phyloP scores from a whole-genome alignment of 2,329 filamentous ascomycete species.

The Cercospora zeina region DNA sequence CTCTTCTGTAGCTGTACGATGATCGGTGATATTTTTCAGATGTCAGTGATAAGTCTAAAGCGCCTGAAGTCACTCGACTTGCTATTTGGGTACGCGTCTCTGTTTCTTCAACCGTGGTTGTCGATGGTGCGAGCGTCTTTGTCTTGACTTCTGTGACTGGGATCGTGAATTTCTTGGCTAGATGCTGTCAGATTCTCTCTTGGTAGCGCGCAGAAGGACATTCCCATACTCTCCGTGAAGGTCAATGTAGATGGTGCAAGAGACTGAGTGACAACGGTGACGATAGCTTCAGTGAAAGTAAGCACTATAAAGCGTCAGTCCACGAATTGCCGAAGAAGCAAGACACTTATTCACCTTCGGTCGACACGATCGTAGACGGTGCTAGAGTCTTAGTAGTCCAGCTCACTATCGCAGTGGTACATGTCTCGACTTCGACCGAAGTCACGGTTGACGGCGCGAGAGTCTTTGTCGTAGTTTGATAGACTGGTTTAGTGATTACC shows the following conservation, averaged over 20 bases:
- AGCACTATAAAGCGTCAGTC: neutral
- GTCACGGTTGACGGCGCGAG: slow-evolving; percentile 11
- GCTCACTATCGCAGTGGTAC: slow-evolving; percentile 6
- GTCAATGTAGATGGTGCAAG: slow-evolving; percentile 12
- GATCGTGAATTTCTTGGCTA: slow-evolving; percentile 2
- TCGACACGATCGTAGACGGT: slow-evolving; percentile 9
- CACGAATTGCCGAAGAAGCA: neutral
- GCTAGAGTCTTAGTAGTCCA: slow-evolving; percentile 9
- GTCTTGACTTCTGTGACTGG: slow-evolving; percentile 9
- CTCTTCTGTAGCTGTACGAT: slow-evolving; percentile 5
- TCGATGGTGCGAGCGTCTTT: slow-evolving; percentile 10
- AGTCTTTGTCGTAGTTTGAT: slow-evolving; percentile 7
- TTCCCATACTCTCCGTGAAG: neutral
- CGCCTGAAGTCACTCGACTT: neutral
- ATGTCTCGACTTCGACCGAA: slow-evolving; percentile 8
- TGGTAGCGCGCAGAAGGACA: neutral
- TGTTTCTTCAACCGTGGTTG: slow-evolving; percentile 9
- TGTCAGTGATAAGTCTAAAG: neutral
- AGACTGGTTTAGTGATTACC: slow-evolving; percentile 10
- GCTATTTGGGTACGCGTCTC: neutral
- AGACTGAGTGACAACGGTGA: slow-evolving; percentile 4
- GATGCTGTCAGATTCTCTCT: neutral
- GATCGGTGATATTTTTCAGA: neutral
- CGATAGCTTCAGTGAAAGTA: neutral
- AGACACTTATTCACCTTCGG: slow-evolving; percentile 3